Percentiles rank a stretch among this genome's conserved stretches.
Evolutionary conservation across 2,329 filamentous ascomycete genomes (phyloP).

Genomic region (Talaromyces verruculosus): DNA sequence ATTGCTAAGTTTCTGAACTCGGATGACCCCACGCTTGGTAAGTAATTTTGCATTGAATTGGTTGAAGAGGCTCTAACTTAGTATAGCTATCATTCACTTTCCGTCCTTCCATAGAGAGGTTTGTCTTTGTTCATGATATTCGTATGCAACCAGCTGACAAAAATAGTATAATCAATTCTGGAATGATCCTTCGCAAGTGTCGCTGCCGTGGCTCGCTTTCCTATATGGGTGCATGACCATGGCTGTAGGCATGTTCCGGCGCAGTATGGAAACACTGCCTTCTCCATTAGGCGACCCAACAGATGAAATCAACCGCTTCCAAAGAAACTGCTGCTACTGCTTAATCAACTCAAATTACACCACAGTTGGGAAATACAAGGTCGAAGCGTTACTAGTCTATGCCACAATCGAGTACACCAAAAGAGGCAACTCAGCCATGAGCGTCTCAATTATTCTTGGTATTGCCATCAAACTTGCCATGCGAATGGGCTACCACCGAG

Average conservation of each 20-base stretch:
- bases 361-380: constrained; percentile 34
- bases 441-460: constrained; percentile 54
- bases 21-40: constrained; percentile 34
- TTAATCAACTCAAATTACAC: constrained; percentile 38
- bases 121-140: constrained; percentile 28
- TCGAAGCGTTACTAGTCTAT: constrained; percentile 35
- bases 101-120: constrained; percentile 36
- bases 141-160: neutral
- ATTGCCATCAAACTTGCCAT: constrained; percentile 58
- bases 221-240: constrained; percentile 33
- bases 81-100: constrained; percentile 32
- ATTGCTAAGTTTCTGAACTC: constrained; percentile 37
- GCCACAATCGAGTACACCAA: constrained; percentile 33
- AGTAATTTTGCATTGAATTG: constrained; percentile 7
- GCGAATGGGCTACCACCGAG: constrained; percentile 61
- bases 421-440: constrained; percentile 45
- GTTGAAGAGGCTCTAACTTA: neutral
- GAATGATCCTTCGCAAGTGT: constrained; percentile 29
- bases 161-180: constrained; percentile 36
- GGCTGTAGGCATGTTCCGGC: constrained; percentile 30
- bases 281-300: constrained; percentile 23
- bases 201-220: constrained; percentile 35
- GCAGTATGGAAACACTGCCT: constrained; percentile 29
- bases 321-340: constrained; percentile 44
- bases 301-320: constrained; percentile 47